Conservation (phyloP, 768 basidiomycete species). For the Xerocomus spinulosus region DNA sequence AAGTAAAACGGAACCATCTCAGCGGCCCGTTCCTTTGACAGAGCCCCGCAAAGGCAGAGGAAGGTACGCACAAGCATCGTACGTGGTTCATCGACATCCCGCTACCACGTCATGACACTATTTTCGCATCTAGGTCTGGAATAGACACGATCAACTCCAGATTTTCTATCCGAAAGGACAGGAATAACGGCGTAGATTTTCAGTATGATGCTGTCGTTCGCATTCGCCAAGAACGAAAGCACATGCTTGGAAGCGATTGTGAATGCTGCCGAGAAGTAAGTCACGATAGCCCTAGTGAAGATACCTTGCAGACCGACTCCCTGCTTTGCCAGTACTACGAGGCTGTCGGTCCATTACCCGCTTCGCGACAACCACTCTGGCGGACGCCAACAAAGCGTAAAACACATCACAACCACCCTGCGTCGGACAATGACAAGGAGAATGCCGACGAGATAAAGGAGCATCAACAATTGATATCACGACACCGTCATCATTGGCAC, state of each 20-base stretch:
- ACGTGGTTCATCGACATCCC: slow-evolving; percentile 11
- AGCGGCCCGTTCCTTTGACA: slow-evolving; percentile 5
- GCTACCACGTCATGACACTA: neutral
- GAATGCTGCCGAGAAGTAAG: slow-evolving; percentile 76
- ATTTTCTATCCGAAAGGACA: slow-evolving; percentile 61
- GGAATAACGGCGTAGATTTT: slow-evolving; percentile 61
- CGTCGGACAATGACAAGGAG: slow-evolving; percentile 22
- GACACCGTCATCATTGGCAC: slow-evolving; percentile 69
- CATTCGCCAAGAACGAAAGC: slow-evolving; percentile 53
- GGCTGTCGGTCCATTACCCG: slow-evolving; percentile 68
- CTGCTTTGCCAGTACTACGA: slow-evolving; percentile 64
- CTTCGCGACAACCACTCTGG: slow-evolving; percentile 70
- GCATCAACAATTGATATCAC: slow-evolving; percentile 69
- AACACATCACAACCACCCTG: neutral
- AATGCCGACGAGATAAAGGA: slow-evolving; percentile 35
- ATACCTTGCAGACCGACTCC: neutral
- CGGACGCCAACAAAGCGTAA: slow-evolving; percentile 49
- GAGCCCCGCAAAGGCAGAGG: slow-evolving; percentile 50
- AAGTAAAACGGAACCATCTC: slow-evolving; percentile 11
- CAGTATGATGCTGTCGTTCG: slow-evolving; percentile 79
- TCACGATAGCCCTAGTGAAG: slow-evolving; percentile 1
- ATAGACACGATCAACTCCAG: slow-evolving; percentile 53
- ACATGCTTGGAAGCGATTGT: slow-evolving; percentile 74
- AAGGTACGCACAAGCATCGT: slow-evolving; percentile 48
- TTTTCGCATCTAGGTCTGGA: slow-evolving; percentile 16